A percentile compares a stretch with the other conserved stretches of the same genome.
Evolutionary conservation across 2,329 filamentous ascomycete species (phyloP).

Genomic region (Salinomyces thailandicus): DNA sequence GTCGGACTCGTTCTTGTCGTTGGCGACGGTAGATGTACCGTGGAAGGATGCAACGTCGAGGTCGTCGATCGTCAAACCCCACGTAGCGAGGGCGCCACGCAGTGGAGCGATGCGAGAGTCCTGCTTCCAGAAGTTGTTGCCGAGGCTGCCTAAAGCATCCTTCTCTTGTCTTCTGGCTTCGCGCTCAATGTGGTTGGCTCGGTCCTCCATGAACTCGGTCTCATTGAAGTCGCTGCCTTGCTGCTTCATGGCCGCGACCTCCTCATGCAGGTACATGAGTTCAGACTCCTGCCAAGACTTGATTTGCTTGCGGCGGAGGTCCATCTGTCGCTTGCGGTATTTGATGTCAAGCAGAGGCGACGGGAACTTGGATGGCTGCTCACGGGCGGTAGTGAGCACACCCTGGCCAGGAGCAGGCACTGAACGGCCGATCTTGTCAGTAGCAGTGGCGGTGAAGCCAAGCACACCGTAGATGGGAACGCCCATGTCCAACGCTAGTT

Average conservation of each 20-base stretch:
- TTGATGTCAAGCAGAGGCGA: conserved; percentile 95
- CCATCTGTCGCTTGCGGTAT: conserved; percentile 89
- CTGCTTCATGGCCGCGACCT: conserved; percentile 81
- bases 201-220: conserved; percentile 75
- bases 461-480: conserved; percentile 94
- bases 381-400: conserved; percentile 89
- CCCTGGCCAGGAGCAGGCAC: conserved; percentile 94
- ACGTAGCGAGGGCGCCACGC: conserved; percentile 89
- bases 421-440: conserved; percentile 97
- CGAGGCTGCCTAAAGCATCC: conserved; percentile 82
- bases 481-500: conserved; percentile 94
- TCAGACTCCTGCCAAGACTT: conserved; percentile 95
- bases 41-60: conserved; percentile 95
- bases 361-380: conserved; percentile 82
- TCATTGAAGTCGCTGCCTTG: conserved; percentile 65
- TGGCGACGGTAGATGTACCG: conserved; percentile 94
- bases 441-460: conserved; percentile 87
- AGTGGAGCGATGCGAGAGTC: conserved; percentile 89
- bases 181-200: conserved; percentile 73
- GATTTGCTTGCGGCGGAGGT: conserved; percentile 87
- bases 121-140: conserved; percentile 98
- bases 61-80: conserved; percentile 96
- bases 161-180: conserved; percentile 86
- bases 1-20: conserved; percentile 98
- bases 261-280: conserved; percentile 82